Evolutionary conservation across 805 yeast genomes (phyloP).

Genomic region (Kockiozyma suomiensis): DNA sequence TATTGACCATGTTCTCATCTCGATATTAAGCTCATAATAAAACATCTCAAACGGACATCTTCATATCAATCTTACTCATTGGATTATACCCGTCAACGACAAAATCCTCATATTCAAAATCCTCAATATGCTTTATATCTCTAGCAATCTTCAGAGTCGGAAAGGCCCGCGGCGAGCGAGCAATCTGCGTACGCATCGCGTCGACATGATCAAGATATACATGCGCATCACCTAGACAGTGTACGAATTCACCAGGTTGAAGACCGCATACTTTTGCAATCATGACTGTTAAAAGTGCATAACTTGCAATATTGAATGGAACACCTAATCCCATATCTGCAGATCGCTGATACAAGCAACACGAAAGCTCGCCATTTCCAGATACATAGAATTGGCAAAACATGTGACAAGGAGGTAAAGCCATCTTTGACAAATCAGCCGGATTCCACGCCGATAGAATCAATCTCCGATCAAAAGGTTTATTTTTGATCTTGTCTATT

Average conservation of each 20-base stretch:
- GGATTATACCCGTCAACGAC: constrained; percentile 80
- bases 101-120: constrained; percentile 85
- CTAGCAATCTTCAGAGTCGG: constrained; percentile 77
- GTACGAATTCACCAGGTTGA: constrained; percentile 95
- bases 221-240: constrained; percentile 96
- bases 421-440: constrained; percentile 90
- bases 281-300: constrained; percentile 90
- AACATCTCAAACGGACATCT: constrained; percentile 85
- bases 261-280: constrained; percentile 92
- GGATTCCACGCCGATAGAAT: constrained; percentile 99
- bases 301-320: constrained; percentile 96
- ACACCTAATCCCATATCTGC: constrained; percentile 99
- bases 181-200: constrained; percentile 78
- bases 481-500: constrained; percentile 75
- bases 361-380: constrained; percentile 61
- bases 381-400: constrained; percentile 93
- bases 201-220: constrained; percentile 92
- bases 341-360: constrained; percentile 93
- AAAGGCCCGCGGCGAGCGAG: constrained; percentile 73
- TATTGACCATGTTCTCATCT: no score
- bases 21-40: background rate
- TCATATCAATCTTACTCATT: constrained; percentile 83
- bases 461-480: constrained; percentile 93
- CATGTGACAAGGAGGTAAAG: constrained; percentile 97
- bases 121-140: constrained; percentile 72